Base-by-base conservation (phyloP, 306 rosid genomes). In the Ormosia semicastrata region DNA sequence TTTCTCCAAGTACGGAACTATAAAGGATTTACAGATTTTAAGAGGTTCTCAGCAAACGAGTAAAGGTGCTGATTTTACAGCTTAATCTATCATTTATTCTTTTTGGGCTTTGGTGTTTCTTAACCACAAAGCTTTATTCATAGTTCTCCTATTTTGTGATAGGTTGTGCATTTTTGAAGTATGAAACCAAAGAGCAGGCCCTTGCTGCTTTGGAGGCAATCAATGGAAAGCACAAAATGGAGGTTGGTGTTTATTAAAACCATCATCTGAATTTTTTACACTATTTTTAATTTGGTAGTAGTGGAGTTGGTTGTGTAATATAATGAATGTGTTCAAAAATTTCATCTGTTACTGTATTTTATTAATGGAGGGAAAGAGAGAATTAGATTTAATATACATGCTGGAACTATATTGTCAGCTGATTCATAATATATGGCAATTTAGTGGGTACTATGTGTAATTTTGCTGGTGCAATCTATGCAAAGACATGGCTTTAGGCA, bases 121-220 rank as follows among this genome's bases (percentile, higher is more conserved):
- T 64, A 71, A 80, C 39, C 11, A 13, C 59, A 40, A 44, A 66
- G 54, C 40, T 29, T 40, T 43, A 58, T 82, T 59, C 49, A 40
- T 69, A 63, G 52, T 59, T 82, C 83, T 74, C 9, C 29, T 81
- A 62, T 76, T 53, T 77, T 62, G 66, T 74, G 40, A 71, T 81
- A 95, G 99, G 99, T 57, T 95, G 99, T 89, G 99, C 99, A 62
- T 95, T 95, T 89, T 81, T 95, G 76, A 95, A 95, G 87, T 95
- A 93, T 65, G 99, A 95, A 87, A 91, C 98, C 39, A 95, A 93
- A 87, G 97, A 95, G 15, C 95, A 95, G 85, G 99, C 99, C 64
- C 91, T 95, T 71, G 86, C 93, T 77, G 94, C 99, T 69, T 87
- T 93, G 39, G 98, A 90, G 78, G 93, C 91, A 73, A 80, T 95